Base-by-base conservation (phyloP, 768 basidiomycete species). In the Butyriboletus loyo region DNA sequence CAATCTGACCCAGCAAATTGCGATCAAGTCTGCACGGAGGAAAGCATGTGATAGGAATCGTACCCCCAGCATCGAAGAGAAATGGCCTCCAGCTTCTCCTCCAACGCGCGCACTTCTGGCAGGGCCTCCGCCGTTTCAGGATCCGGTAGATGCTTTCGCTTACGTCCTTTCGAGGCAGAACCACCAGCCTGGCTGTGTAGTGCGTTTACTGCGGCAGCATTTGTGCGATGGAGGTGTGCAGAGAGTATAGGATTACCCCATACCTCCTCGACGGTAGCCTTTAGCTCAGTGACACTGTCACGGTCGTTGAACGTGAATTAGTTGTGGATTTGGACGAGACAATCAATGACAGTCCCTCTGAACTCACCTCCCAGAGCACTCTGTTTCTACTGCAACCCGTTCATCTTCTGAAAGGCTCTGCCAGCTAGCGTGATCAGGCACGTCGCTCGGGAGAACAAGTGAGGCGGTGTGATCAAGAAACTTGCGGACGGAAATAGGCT, bases 51-150 rank as follows among this genome's bases (percentile, higher is more conserved):
- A 27, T 8, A 22, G 17, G 36, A 41, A 14, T 69, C 84, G 55
- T 60, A 89, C 87, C 75, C 77, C 80, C 84, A 89, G 58, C 82
- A 78, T 36, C 70, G 75, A 21, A 91, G 73, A 37, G 77, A 65
- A 15, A 83, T 68, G 4, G 61, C 57, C 11, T 83, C 81, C n/a
- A 91, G 63, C 19, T 71, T 72, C 40, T 73, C 68, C 60, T 84
- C 78, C 5, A 90, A 59, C 2, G 64, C 64, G 1, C 67, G 60
- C 1, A 84, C 76, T 25, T 85, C 82, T 7, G 75, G 67, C 5
- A 70, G 64, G 40, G 77, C 73, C n/a, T 72, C 53, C 7, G 44
- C 49, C 1, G 49, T 44, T 24, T 66, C 62, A 1, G 56, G 52
- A 19, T 60, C 56, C 0, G 57, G 53, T 9, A 63, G n/a, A 51